These are phyloP conservation scores for Tympanopsis confertula DNA, from an alignment of 2,329 filamentous ascomycete species.

Conservation along the genomic window DNA sequence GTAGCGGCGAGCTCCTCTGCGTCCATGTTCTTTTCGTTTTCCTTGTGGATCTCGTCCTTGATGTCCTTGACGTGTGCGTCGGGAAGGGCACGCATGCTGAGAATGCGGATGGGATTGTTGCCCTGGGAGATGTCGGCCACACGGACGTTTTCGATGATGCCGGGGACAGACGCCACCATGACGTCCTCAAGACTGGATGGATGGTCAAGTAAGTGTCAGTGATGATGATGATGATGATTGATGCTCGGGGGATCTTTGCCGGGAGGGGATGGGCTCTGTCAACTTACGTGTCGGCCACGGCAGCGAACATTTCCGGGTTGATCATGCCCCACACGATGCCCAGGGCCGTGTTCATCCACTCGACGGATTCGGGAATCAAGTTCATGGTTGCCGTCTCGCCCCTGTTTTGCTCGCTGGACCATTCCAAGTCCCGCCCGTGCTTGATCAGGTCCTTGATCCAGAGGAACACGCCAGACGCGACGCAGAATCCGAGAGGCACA, in stretches of 20 bases:
- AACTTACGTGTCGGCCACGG: slow-evolving; percentile 80
- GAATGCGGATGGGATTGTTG: slow-evolving; percentile 75
- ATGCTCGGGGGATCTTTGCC: too few species aligned
- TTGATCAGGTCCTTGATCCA: slow-evolving; percentile 83
- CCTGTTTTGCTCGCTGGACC: slow-evolving; percentile 74
- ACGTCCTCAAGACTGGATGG: slow-evolving; percentile 48
- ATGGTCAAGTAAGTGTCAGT: background rate
- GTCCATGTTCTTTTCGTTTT: slow-evolving; percentile 73
- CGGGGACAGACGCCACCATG: slow-evolving; percentile 89
- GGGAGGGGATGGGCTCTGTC: too few species aligned
- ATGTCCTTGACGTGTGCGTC: slow-evolving; percentile 72
- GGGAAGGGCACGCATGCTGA: slow-evolving; percentile 76
- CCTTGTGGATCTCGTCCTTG: slow-evolving; percentile 67
- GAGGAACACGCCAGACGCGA: slow-evolving; percentile 70
- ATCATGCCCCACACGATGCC: slow-evolving; percentile 80
- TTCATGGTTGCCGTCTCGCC: slow-evolving; percentile 80
- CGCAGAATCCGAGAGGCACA: slow-evolving; percentile 58
- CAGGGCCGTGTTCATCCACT: slow-evolving; percentile 90
- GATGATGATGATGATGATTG: too few species aligned
- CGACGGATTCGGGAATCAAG: slow-evolving; percentile 81
- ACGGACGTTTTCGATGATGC: slow-evolving; percentile 84
- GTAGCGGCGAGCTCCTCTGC: slow-evolving; percentile 78
- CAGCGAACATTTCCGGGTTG: slow-evolving; percentile 90
- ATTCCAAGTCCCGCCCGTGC: slow-evolving; percentile 73
- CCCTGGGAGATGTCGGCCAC: slow-evolving; percentile 93